Conservation (phyloP, 768 basidiomycete genomes). For the Collybia sp. region DNA sequence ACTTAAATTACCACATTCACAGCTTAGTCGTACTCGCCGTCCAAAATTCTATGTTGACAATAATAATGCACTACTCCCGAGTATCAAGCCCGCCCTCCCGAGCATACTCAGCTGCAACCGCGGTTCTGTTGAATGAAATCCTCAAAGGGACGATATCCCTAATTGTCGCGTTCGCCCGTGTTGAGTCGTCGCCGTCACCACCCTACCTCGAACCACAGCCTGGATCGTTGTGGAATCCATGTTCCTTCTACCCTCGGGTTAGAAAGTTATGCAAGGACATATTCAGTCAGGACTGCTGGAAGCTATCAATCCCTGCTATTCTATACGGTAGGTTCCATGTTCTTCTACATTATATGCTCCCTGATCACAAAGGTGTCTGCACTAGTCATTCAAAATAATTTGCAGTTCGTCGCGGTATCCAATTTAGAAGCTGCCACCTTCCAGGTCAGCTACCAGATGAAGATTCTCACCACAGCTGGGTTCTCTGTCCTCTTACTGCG, state of each 20-base stretch:
- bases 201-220: slow-evolving; percentile 17
- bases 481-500: slow-evolving; percentile 83
- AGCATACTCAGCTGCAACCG: slow-evolving; percentile 53
- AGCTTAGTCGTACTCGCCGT: slow-evolving; percentile 83
- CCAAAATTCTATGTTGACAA: slow-evolving; percentile 86
- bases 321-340: slow-evolving; percentile 59
- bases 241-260: slow-evolving; percentile 23
- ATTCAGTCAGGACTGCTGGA: slow-evolving; percentile 93
- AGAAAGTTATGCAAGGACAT: slow-evolving; percentile 62
- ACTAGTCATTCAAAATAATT: slow-evolving; percentile 86
- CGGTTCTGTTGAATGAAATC: slow-evolving; percentile 75
- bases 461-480: slow-evolving; percentile 89
- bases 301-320: slow-evolving; percentile 93
- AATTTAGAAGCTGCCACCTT: slow-evolving; percentile 96
- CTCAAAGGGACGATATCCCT: slow-evolving; percentile 89
- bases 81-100: slow-evolving; percentile 70
- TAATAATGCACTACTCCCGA: slow-evolving; percentile 97
- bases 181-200: slow-evolving; percentile 29
- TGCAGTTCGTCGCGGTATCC: slow-evolving; percentile 91
- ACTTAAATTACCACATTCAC: slow-evolving; percentile 4
- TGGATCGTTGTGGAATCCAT: slow-evolving; percentile 17
- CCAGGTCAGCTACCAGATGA: slow-evolving; percentile 97
- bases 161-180: slow-evolving; percentile 70
- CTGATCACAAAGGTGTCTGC: background rate
- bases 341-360: background rate